Evolutionary conservation across 192 early-diverging fungal species (phyloP), one percentile per base, ranked within the genome.

Genomic region (Podila horticola): DNA sequence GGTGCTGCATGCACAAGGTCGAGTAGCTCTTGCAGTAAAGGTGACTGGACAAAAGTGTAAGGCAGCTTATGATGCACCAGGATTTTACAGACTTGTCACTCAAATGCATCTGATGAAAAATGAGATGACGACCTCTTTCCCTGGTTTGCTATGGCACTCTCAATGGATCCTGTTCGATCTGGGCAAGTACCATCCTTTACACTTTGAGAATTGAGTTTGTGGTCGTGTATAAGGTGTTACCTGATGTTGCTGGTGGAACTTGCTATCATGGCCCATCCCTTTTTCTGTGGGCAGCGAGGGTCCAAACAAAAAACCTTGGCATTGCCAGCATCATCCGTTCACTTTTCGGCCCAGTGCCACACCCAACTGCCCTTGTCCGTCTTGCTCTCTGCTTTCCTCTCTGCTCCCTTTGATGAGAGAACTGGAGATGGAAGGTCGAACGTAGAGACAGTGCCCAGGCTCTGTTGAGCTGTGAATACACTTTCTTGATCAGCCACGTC

Each of bases 11-110:
- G 63, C 20, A 64, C 71, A 49, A 73, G 51, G 4, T 74, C n/a
- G 19, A 68, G 65, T 11, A 74, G 58, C 50, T 67, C 50, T 17
- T 45, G 9, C 0, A 74, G 24, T 31, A n/a, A 4, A 64, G 58
- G n/a, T 12, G 65, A 68, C 33, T 74, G 0, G 28, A 51, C 73
- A 57, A 74, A 62, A 0, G 65, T 74, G 30, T 68, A 68, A 1
- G 73, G 73, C 29, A 74, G 66, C 59, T 63, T 63, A 7, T 68
- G 65, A 13, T 10, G n/a, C 33, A 74, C 73, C 48, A 74, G 36
- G 9, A 68, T 58, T 30, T 68, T 67, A 51, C 73, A 74, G 22
- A 74, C 34, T n/a, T 74, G 65, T 4, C 29, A 29, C 29, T 74
- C 64, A 28, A 66, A 41, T 2, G 22, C 64, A 7, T 74, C 66